Base-by-base conservation (phyloP, 441 rosid species). In the Raphanus hybrid region DNA sequence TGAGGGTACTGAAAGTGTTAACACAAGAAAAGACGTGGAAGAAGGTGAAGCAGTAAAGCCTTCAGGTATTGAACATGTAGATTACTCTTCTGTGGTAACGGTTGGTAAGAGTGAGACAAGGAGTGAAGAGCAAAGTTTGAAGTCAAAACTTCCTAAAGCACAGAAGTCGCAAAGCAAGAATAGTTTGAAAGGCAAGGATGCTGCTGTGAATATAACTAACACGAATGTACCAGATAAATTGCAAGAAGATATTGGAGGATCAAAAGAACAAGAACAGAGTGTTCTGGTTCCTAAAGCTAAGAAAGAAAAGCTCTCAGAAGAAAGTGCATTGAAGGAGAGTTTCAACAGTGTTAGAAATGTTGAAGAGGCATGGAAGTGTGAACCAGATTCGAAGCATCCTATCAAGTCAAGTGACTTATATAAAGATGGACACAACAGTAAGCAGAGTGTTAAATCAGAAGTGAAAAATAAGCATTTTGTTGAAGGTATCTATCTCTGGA, bases 401-500 rank as follows among this genome's bases (percentile, higher is more conserved):
- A 84, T 75, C 75, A 87, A 81, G 79, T 71, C 82, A 45, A 64
- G 69, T 82, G 89, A 85, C 70, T 66, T 80, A 27, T 74, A 78
- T 74, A 79, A 68, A 23, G 88, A 85, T 79, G 85, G 83, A 72
- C 84, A 73, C 64, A 85, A 67, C 75, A 69, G 65, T 75, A 87
- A 84, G 85, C 90, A 76, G 80, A 87, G 83, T 83, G 87, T 85
- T 71, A 87, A 85, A 83, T 83, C 70, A 75, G 89, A 85, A 82
- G 82, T 63, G 45, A 70, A 5, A 7, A 90, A 84, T 68, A 86
- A 69, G 65, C 68, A 66, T 74, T 87, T 82, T 76, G 89, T 74
- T 84, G 95, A 85, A 88, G 98, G 99, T 95, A 90, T 72, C 2
- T 82, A 64, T 43, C 62, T 81, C 80, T 75, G 78, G 78, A 65